A percentile compares a stretch with the other conserved stretches of the same genome.
phyloP scores from a whole-genome alignment of 2,329 filamentous ascomycete species.

The Xylaria sp. region DNA sequence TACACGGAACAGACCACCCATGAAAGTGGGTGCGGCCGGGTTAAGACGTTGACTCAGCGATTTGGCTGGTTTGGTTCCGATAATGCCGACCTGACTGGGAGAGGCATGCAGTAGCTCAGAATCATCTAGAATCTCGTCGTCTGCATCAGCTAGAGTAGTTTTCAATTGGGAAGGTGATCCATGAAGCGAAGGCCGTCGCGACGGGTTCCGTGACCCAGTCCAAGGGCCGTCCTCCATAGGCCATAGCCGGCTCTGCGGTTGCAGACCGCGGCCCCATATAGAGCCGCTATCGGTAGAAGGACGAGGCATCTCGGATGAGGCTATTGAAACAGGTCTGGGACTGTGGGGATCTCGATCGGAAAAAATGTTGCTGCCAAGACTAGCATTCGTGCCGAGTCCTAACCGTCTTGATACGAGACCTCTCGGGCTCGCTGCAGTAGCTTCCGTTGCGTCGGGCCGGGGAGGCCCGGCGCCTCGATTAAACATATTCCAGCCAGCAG shows the following conservation, averaged over 20 bases:
- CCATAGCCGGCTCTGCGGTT: slow-evolving; percentile 68
- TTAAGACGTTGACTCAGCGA: slow-evolving; percentile 75
- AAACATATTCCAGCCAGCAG: slow-evolving; percentile 66
- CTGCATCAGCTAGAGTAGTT: slow-evolving; percentile 69
- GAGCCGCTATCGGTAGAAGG: slow-evolving; percentile 82
- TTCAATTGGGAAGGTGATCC: slow-evolving; percentile 74
- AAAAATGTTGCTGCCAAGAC: slow-evolving; percentile 56
- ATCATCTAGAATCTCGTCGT: slow-evolving; percentile 72
- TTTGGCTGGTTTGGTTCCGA: slow-evolving; percentile 78
- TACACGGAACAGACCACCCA: slow-evolving; percentile 70
- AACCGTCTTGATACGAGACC: slow-evolving; percentile 44
- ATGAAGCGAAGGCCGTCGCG: slow-evolving; percentile 82
- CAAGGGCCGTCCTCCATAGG: slow-evolving; percentile 65
- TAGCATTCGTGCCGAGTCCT: slow-evolving; percentile 52
- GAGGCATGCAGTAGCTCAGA: slow-evolving; percentile 63
- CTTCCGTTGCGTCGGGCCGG: slow-evolving; percentile 54
- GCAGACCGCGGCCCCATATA: slow-evolving; percentile 72
- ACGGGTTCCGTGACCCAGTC: slow-evolving; percentile 70
- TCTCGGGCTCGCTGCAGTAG: slow-evolving; percentile 43
- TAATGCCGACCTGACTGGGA: slow-evolving; percentile 72
- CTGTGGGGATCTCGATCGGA: slow-evolving; percentile 66
- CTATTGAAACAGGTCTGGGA: slow-evolving; percentile 75
- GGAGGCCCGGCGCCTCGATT: slow-evolving; percentile 59
- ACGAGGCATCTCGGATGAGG: slow-evolving; percentile 75
- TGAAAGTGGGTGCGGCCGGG: slow-evolving; percentile 89